Percentiles rank a stretch among this genome's conserved stretches.
These are phyloP conservation scores for Fonsecaea nubica DNA, from an alignment of 2,329 filamentous ascomycete genomes.

Conservation along the genomic window DNA sequence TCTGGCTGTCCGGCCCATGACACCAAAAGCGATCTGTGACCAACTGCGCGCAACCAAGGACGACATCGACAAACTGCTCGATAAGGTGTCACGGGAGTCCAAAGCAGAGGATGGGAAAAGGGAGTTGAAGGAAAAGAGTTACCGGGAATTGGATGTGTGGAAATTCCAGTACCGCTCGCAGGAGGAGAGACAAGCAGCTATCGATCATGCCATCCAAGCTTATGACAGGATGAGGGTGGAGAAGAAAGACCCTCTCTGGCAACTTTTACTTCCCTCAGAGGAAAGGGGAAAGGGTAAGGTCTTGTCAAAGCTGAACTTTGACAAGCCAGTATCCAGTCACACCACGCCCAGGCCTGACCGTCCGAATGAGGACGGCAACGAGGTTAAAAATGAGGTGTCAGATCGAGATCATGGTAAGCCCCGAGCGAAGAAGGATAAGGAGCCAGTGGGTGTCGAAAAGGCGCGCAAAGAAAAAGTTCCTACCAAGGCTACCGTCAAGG, in stretches of 20 bases:
- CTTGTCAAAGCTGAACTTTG: conserved; percentile 64
- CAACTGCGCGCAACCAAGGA: conserved; percentile 57
- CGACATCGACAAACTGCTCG: conserved; percentile 56
- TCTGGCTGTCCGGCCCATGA: conserved; percentile 60
- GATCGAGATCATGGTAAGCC: conserved; percentile 28
- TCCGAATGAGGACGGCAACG: conserved; percentile 30
- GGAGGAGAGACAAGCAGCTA: conserved; percentile 64
- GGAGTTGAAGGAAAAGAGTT: conserved; percentile 64
- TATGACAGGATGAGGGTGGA: conserved; percentile 68
- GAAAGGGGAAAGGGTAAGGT: conserved; percentile 68
- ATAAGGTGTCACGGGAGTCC: conserved; percentile 60
- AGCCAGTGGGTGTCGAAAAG: conserved; percentile 40
- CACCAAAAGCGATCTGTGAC: conserved; percentile 54
- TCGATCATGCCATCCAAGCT: conserved; percentile 67
- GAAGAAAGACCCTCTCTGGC: conserved; percentile 67
- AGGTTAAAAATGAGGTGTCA: conserved; percentile 34
- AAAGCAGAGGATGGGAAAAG: conserved; percentile 55
- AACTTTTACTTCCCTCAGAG: conserved; percentile 64
- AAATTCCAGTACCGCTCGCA: conserved; percentile 64
- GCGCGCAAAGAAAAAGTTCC: conserved; percentile 48
- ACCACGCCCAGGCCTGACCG: conserved; percentile 32
- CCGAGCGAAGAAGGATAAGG: conserved; percentile 30
- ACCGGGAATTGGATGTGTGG: conserved; percentile 68
- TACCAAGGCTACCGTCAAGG: conserved; percentile 9
- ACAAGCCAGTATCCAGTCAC: conserved; percentile 35